Percentiles rank a stretch among this genome's conserved stretches.
Evolutionary conservation across 2,329 filamentous ascomycete species (phyloP).

Genomic region (Aspergillus amoenus): DNA sequence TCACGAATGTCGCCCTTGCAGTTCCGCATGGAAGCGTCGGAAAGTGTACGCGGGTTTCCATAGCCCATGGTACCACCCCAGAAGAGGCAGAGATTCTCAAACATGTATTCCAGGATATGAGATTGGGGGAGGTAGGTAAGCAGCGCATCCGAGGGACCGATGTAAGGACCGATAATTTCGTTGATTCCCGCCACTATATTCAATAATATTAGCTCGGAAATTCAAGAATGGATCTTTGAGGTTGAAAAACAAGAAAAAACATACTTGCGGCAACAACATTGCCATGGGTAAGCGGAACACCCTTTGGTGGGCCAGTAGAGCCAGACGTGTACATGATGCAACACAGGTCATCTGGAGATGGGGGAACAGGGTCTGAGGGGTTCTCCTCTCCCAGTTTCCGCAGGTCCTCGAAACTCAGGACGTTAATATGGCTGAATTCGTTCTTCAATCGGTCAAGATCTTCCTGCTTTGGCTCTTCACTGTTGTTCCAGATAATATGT

Average conservation of each 20-base stretch:
- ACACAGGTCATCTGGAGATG: slow-evolving; percentile 73
- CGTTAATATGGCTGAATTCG: slow-evolving; percentile 53
- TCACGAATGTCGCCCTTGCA: slow-evolving; percentile 93
- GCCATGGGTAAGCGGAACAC: slow-evolving; percentile 77
- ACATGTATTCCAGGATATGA: slow-evolving; percentile 94
- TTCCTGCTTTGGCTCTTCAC: slow-evolving; percentile 51
- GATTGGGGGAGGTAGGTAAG: slow-evolving; percentile 91
- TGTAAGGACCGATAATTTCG: slow-evolving; percentile 71
- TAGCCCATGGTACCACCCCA: slow-evolving; percentile 93
- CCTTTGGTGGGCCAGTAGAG: slow-evolving; percentile 85
- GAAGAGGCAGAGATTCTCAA: slow-evolving; percentile 87
- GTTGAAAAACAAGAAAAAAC: slow-evolving; percentile 32
- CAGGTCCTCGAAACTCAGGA: slow-evolving; percentile 58
- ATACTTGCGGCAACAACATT: slow-evolving; percentile 75
- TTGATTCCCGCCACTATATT: slow-evolving; percentile 72
- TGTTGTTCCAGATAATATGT: slow-evolving; percentile 60
- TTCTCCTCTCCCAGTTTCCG: slow-evolving; percentile 61
- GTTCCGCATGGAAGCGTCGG: slow-evolving; percentile 81
- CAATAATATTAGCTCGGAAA: slow-evolving; percentile 13
- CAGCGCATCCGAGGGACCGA: slow-evolving; percentile 74
- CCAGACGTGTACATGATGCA: slow-evolving; percentile 85
- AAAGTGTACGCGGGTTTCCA: slow-evolving; percentile 84
- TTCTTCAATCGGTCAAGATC: slow-evolving; percentile 56
- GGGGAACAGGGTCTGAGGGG: slow-evolving; percentile 68
- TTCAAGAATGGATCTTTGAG: too few relatives aligned